Conservation (phyloP, 768 basidiomycete genomes). For the Panaeolus papilionaceus region DNA sequence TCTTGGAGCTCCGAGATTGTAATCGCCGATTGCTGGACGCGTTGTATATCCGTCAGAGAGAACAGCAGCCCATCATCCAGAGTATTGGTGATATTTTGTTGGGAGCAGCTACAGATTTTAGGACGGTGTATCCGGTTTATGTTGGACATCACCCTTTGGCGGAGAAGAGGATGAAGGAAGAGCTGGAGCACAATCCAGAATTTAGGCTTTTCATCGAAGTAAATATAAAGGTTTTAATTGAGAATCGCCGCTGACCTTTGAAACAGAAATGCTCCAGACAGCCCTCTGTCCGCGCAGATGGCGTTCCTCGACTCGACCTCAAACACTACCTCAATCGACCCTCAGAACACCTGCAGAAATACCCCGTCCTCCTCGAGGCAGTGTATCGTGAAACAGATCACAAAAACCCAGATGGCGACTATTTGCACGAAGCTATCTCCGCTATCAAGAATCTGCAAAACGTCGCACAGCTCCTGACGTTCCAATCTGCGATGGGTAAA, state of each 20-base stretch:
- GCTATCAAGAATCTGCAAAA: constrained; percentile 84
- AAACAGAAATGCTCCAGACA: constrained; percentile 52
- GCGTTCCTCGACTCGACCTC: constrained; percentile 61
- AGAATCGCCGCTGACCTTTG: not conserved
- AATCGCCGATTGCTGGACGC: constrained; percentile 83
- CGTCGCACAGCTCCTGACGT: constrained; percentile 83
- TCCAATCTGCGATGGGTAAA: constrained; percentile 88
- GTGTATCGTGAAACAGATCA: constrained; percentile 82
- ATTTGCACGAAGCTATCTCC: constrained; percentile 76
- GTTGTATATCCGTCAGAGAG: constrained; percentile 84
- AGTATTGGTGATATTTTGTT: constrained; percentile 90
- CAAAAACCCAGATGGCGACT: constrained; percentile 86
- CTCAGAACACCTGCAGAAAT: constrained; percentile 85
- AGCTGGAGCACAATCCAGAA: constrained; percentile 81
- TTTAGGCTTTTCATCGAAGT: constrained; percentile 90
- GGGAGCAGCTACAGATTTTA: constrained; percentile 86
- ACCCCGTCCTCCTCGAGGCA: constrained; percentile 86
- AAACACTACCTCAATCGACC: constrained; percentile 83
- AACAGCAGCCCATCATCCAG: constrained; percentile 83
- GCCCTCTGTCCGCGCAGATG: constrained; percentile 39
- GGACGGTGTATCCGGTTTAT: constrained; percentile 83
- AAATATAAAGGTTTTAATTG: constrained; percentile 27
- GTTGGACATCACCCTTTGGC: constrained; percentile 87
- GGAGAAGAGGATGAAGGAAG: constrained; percentile 86
- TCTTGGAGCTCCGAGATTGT: constrained; percentile 82